A percentile compares a stretch with the other conserved stretches of the same genome.
Evolutionary conservation across 1,284 basidiomycete genomes (phyloP).

Genomic region (Schizophyllum commune): DNA sequence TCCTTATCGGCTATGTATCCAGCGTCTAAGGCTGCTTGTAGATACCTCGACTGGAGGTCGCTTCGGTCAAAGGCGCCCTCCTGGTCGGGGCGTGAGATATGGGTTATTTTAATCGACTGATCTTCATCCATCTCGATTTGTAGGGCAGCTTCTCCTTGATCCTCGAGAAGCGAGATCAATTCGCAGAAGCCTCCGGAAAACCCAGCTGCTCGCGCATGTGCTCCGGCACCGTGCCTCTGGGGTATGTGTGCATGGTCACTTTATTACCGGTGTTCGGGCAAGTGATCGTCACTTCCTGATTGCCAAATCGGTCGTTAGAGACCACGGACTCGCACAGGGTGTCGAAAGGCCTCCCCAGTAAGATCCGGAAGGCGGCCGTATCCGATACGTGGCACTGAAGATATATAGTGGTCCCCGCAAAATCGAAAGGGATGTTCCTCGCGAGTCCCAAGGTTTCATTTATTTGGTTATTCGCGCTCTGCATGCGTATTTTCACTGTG

Average conservation of each 20-base stretch:
- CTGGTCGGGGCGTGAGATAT: no score
- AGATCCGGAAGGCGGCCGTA: slow-evolving; percentile 4
- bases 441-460: slow-evolving; percentile 7
- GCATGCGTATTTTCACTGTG: slow-evolving; percentile 3
- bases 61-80: no score
- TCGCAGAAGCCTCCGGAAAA: slow-evolving; percentile 2
- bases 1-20: no score
- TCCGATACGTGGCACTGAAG: slow-evolving; percentile 7
- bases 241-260: slow-evolving; percentile 6
- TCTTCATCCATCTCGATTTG: no score
- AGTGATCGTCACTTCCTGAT: slow-evolving; percentile 8
- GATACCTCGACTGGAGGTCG: no score
- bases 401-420: slow-evolving; percentile 7
- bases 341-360: slow-evolving; percentile 8
- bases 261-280: slow-evolving; percentile 6
- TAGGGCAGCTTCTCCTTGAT: no score
- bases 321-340: slow-evolving; percentile 6
- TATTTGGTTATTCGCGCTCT: slow-evolving; percentile 7
- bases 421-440: slow-evolving; percentile 6
- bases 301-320: slow-evolving; percentile 1
- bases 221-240: slow-evolving; percentile 3
- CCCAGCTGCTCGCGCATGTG: neutral
- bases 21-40: no score
- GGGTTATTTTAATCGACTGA: no score
- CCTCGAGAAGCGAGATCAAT: no score